Base-by-base conservation (phyloP, 1,139 yeast genomes). In the Pichia norvegensis region DNA sequence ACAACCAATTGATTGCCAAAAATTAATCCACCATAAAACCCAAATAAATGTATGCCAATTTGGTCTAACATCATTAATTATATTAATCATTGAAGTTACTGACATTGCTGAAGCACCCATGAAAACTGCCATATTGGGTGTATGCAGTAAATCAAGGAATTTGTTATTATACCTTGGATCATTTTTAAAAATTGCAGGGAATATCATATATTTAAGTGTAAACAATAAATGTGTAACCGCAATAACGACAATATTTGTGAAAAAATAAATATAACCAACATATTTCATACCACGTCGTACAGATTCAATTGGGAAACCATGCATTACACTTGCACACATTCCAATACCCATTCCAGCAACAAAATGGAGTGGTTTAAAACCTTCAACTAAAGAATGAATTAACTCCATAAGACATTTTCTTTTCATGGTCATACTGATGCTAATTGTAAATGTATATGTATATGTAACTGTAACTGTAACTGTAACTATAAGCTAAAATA, bases 291-390 rank as follows among this genome's bases (percentile, higher is more conserved):
- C 63, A n/a, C 38, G 20, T 25, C 51, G 25, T 9, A 55, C 46
- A 0, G 80, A 73, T 1, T 70, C 72, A 58, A 77, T 84, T 0
- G 95, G 88, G 60, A 81, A 86, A 29, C 67, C 61, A 62, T 78
- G 74, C 43, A 86, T 66, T 9, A 85, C 67, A 36, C 74, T 63
- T 4, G 84, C 67, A 1, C 85, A 67, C 40, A 86, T 84, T 2
- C 95, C 95, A 1, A 83, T 75, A 3, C 95, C 96, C 95, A 87
- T 87, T n/a, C 79, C 73, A 41, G 78, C 70, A 33, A 84, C 82
- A 63, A 82, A 86, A 73, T 79, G 81, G 2, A 70, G 70, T 1
- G 86, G 85, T 21, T 70, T 62, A 56, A 79, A 78, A 14, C 65
- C 60, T 9, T 42, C 36, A 10, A 59, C 44, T 7, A 59, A 22